These are phyloP conservation scores for Cordyceps militaris DNA, from an alignment of 2,329 filamentous ascomycete species.

Conservation along the genomic window DNA sequence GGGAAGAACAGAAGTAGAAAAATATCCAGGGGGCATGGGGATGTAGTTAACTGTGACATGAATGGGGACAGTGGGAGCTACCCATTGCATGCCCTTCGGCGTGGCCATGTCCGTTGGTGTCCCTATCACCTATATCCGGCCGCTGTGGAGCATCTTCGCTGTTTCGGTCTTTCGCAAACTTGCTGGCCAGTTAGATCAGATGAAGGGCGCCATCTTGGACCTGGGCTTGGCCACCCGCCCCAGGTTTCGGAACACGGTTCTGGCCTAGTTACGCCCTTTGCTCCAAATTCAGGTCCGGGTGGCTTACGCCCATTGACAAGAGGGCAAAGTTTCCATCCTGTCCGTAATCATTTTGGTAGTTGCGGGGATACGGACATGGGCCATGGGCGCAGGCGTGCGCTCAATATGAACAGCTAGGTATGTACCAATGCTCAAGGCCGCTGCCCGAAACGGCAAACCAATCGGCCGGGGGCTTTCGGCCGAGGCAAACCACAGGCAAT, in stretches of 20 bases:
- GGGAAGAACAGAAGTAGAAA: neutral
- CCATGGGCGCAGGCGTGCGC: too few species aligned
- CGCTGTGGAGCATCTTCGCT: conserved; percentile 6
- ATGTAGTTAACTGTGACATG: conserved; percentile 3
- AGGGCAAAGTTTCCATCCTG: neutral
- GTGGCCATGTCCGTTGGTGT: neutral
- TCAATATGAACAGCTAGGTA: too few species aligned
- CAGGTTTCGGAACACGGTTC: neutral
- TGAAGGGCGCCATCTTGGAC: neutral
- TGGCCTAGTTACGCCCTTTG: too few species aligned
- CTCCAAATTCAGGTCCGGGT: too few species aligned
- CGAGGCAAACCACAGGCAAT: too few species aligned
- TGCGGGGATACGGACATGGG: too few species aligned
- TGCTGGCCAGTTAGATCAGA: neutral
- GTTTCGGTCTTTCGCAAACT: conserved; percentile 8
- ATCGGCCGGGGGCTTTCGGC: neutral
- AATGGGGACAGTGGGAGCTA: too few species aligned
- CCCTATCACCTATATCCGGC: conserved; percentile 4
- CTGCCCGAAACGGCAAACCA: neutral
- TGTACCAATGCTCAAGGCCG: neutral
- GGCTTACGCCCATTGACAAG: neutral
- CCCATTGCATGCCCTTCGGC: too few species aligned
- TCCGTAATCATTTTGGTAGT: neutral
- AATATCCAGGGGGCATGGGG: neutral
- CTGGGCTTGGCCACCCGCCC: neutral